Conservation (phyloP, 192 early-diverging fungal genomes). For the Coemansia sp. region DNA sequence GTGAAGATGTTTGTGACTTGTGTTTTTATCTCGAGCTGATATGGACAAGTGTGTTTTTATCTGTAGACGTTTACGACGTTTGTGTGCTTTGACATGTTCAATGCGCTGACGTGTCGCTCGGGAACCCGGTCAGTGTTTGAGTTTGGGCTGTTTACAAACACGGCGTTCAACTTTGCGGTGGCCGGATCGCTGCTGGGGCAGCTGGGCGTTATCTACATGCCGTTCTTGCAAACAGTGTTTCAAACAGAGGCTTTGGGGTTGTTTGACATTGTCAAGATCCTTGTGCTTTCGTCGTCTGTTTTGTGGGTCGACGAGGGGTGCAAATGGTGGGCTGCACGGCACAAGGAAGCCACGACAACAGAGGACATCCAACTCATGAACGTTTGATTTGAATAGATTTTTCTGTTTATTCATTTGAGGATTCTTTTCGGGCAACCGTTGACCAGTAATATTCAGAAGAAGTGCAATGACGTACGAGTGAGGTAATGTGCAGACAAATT, state of each 20-base stretch:
- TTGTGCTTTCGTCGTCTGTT: slow-evolving; percentile 69
- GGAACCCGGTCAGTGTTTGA: slow-evolving; percentile 75
- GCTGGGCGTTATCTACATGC: slow-evolving; percentile 83
- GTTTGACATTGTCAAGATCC: slow-evolving; percentile 69
- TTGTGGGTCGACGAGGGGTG: slow-evolving; percentile 84
- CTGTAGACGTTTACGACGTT: slow-evolving; percentile 91
- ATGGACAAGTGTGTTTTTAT: no score
- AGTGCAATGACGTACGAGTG: slow-evolving; percentile 1
- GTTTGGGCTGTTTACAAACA: slow-evolving; percentile 83
- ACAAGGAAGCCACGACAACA: slow-evolving; percentile 19
- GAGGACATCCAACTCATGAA: slow-evolving; percentile 49
- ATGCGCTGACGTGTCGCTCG: slow-evolving; percentile 88
- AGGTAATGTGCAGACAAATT: slow-evolving; percentile 8
- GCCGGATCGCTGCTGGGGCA: slow-evolving; percentile 80
- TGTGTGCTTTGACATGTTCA: slow-evolving; percentile 97
- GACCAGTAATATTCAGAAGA: not conserved
- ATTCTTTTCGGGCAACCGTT: not conserved
- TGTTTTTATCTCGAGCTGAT: no score
- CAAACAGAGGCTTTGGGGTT: slow-evolving; percentile 85
- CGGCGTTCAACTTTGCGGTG: slow-evolving; percentile 85
- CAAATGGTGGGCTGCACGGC: slow-evolving; percentile 62
- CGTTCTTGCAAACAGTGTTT: slow-evolving; percentile 89
- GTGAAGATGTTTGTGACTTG: no score
- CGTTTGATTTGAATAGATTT: slow-evolving; percentile 25
- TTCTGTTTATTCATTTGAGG: no score